Conservation (phyloP, 2,329 filamentous ascomycete genomes). For the Neonectria ditissima region DNA sequence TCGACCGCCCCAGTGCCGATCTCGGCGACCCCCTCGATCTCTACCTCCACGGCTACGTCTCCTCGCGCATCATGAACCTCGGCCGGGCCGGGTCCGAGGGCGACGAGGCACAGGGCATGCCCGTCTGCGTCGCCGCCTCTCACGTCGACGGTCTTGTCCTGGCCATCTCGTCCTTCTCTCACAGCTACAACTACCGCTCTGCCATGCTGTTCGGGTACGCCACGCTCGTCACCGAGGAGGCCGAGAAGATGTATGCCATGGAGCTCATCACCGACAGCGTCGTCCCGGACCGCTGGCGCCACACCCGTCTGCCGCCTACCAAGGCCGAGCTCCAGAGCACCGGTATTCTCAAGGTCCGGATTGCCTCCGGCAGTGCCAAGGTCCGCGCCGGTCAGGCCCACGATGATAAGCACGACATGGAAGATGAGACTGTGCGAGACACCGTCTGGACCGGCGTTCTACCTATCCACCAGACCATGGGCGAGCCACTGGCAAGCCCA, state of each 20-base stretch:
- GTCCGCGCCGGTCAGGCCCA: slow-evolving; percentile 72
- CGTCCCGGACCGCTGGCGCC: slow-evolving; percentile 75
- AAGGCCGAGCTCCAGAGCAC: slow-evolving; percentile 81
- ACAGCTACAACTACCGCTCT: slow-evolving; percentile 89
- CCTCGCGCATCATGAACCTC: slow-evolving; percentile 79
- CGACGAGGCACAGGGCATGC: slow-evolving; percentile 63
- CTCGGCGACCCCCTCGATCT: slow-evolving; percentile 75
- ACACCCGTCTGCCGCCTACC: slow-evolving; percentile 77
- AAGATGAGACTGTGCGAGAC: slow-evolving; percentile 55
- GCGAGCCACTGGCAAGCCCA: slow-evolving; percentile 69
- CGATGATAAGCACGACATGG: slow-evolving; percentile 64
- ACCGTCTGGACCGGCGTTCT: slow-evolving; percentile 68
- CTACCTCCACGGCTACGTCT: slow-evolving; percentile 89
- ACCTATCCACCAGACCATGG: slow-evolving; percentile 73
- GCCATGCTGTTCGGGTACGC: slow-evolving; percentile 83
- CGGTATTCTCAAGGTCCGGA: slow-evolving; percentile 74
- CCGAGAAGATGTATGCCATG: slow-evolving; percentile 84
- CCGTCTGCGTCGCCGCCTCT: slow-evolving; percentile 78
- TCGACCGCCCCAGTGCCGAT: slow-evolving; percentile 69
- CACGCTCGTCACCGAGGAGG: slow-evolving; percentile 70
- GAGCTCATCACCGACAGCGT: slow-evolving; percentile 81
- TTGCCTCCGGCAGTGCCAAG: slow-evolving; percentile 82
- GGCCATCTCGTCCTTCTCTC: slow-evolving; percentile 80
- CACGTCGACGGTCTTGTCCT: slow-evolving; percentile 85
- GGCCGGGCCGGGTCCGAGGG: slow-evolving; percentile 48